Conservation (phyloP, 768 basidiomycete genomes). For the Xerocomus potaroensis region DNA sequence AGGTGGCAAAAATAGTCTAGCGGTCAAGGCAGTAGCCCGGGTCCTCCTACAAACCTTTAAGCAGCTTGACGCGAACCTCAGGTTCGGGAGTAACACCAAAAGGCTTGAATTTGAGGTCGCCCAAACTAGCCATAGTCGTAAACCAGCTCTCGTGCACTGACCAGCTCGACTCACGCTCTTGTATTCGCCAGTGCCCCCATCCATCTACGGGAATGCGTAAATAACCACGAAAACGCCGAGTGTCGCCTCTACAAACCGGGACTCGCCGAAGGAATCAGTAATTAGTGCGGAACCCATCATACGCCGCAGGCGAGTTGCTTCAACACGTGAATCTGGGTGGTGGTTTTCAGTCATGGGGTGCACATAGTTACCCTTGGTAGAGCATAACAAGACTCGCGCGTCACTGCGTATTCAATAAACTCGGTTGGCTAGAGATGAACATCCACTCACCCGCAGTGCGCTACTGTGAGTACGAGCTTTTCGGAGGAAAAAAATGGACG, state of each 20-base stretch:
- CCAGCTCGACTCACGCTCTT: conserved; percentile 55
- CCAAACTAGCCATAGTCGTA: conserved; percentile 51
- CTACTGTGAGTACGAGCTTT: conserved; percentile 76
- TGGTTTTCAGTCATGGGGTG: conserved; percentile 90
- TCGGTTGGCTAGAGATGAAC: neutral
- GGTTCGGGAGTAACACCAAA: conserved; percentile 94
- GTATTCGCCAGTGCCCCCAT: conserved; percentile 95
- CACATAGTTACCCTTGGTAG: conserved; percentile 67
- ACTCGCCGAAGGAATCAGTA: conserved; percentile 93
- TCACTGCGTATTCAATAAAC: conserved; percentile 49
- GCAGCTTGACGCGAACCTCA: conserved; percentile 70
- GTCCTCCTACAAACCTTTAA: conserved; percentile 56
- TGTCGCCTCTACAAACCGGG: conserved; percentile 46
- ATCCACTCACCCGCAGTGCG: conserved; percentile 78
- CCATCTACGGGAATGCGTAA: conserved; percentile 52
- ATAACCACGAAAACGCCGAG: neutral
- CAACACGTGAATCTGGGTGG: conserved; percentile 88
- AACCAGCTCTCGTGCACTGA: neutral
- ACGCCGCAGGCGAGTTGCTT: conserved; percentile 77
- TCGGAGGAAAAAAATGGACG: conserved; percentile 81
- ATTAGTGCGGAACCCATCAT: conserved; percentile 90
- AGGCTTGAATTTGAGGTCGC: conserved; percentile 84
- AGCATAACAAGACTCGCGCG: conserved; percentile 81
- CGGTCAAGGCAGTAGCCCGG: neutral
- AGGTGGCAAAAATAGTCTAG: conserved; percentile 1